phyloP scores from a whole-genome alignment of 148 eudicot species.

The Amaranthus hypochondriacus region DNA sequence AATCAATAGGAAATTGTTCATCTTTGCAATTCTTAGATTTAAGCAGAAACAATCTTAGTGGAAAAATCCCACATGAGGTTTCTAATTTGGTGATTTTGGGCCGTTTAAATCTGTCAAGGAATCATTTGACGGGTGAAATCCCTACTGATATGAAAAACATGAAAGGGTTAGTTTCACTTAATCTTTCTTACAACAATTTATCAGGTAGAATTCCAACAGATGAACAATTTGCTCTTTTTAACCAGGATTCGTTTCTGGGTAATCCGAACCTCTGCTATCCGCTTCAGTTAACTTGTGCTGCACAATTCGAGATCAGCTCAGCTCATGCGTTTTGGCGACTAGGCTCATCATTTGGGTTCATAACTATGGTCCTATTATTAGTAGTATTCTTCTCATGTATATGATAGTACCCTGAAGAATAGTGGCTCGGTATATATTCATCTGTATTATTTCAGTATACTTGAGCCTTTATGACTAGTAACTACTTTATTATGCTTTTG shows the following conservation, averaged over 20 bases:
- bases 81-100: constrained; percentile 27
- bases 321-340: constrained; percentile 1
- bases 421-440: too few species aligned
- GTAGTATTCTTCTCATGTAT: not conserved
- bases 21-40: constrained; percentile 38
- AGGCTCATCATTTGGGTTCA: constrained; percentile 6
- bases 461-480: too few species aligned
- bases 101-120: constrained; percentile 42
- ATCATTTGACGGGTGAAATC: constrained; percentile 38
- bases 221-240: constrained; percentile 33
- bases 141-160: constrained; percentile 39
- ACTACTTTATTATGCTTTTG: too few species aligned
- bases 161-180: constrained; percentile 39
- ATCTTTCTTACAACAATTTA: constrained; percentile 52
- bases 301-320: constrained; percentile 8
- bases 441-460: not conserved
- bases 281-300: constrained; percentile 7
- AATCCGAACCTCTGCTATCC: constrained; percentile 44
- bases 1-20: constrained; percentile 26
- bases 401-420: not conserved
- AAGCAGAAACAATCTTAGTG: constrained; percentile 40
- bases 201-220: constrained; percentile 36
- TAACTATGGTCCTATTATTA: not conserved
- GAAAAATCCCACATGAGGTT: constrained; percentile 36
- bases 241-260: constrained; percentile 26